Conservation (phyloP, 805 yeast genomes). For the Cyberlindnera bimundalis region DNA sequence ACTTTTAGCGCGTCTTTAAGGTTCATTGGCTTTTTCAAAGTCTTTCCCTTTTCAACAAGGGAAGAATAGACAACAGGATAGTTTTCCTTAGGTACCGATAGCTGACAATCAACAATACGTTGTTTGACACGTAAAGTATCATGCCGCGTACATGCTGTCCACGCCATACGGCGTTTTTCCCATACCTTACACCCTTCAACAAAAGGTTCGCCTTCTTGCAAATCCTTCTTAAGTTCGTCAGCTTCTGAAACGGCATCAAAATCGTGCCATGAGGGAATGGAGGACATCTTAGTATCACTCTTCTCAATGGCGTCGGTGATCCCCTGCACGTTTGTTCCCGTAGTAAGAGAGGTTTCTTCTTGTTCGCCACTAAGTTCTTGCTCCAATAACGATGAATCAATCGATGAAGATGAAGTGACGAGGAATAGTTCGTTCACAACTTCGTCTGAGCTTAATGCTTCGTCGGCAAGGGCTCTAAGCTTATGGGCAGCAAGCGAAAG, state of each 20-base stretch:
- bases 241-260: conserved; percentile 33
- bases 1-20: conserved; percentile 68
- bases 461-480: conserved; percentile 45
- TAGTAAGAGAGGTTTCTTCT: conserved; percentile 12
- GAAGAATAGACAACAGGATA: conserved; percentile 63
- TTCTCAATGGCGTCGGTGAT: conserved; percentile 23
- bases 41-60: conserved; percentile 66
- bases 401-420: conserved; percentile 33
- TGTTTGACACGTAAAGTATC: conserved; percentile 17
- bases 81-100: conserved; percentile 43
- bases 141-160: conserved; percentile 48
- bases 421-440: conserved; percentile 48
- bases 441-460: conserved; percentile 46
- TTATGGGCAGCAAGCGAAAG: conserved; percentile 34
- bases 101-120: conserved; percentile 23
- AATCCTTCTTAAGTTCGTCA: conserved; percentile 6
- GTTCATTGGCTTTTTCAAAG: conserved; percentile 67
- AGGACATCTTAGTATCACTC: conserved; percentile 9
- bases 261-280: conserved; percentile 18
- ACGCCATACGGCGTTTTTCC: conserved; percentile 63
- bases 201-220: conserved; percentile 34
- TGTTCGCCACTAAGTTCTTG: conserved; percentile 13
- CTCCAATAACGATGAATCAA: conserved; percentile 28
- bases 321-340: conserved; percentile 15
- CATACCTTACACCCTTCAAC: conserved; percentile 59